Evolutionary conservation across 495 filamentous ascomycete genomes (phyloP).

Genomic region (Pyronema domesticum): DNA sequence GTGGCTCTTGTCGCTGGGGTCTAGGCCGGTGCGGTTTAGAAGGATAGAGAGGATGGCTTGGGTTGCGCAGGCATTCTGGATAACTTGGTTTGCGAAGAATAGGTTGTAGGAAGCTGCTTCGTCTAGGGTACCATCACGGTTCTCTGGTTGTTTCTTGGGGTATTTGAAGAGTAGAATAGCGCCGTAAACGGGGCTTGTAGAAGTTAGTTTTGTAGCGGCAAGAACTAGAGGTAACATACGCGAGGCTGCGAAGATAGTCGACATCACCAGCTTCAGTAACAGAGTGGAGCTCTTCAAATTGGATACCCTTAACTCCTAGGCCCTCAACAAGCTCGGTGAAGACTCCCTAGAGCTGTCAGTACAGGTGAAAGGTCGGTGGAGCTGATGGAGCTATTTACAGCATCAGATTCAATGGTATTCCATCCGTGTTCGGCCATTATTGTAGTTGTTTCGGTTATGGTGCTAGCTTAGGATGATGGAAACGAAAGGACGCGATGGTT

Average conservation of each 20-base stretch:
- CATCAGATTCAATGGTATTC: conserved; percentile 83
- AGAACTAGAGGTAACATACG: conserved; percentile 9
- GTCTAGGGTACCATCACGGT: conserved; percentile 66
- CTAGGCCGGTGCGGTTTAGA: conserved; percentile 56
- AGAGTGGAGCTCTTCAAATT: conserved; percentile 91
- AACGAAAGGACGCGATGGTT: too few species aligned
- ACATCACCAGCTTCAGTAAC: conserved; percentile 41
- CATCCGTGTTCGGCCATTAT: conserved; percentile 30
- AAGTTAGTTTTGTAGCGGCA: neutral
- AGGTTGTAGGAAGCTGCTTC: conserved; percentile 48
- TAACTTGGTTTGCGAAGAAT: conserved; percentile 95
- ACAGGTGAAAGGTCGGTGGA: conserved; percentile 4
- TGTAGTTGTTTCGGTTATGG: too few species aligned
- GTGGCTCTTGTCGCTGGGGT: conserved; percentile 34
- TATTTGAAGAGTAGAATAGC: conserved; percentile 99
- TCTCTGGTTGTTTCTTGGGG: conserved; percentile 52
- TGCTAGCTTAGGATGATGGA: too few species aligned
- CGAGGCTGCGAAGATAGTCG: conserved; percentile 51
- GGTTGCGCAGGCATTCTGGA: conserved; percentile 97
- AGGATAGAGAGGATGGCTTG: conserved; percentile 87
- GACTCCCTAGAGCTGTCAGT: conserved; percentile 48
- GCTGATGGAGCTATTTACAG: conserved; percentile 36
- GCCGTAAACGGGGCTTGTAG: conserved; percentile 62
- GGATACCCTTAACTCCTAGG: conserved; percentile 78
- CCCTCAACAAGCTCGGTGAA: conserved; percentile 90